A percentile compares a stretch with the other conserved stretches of the same genome.
Evolutionary conservation across 169 alveolate genomes (phyloP).

Genomic region (Perkinsus olseni): DNA sequence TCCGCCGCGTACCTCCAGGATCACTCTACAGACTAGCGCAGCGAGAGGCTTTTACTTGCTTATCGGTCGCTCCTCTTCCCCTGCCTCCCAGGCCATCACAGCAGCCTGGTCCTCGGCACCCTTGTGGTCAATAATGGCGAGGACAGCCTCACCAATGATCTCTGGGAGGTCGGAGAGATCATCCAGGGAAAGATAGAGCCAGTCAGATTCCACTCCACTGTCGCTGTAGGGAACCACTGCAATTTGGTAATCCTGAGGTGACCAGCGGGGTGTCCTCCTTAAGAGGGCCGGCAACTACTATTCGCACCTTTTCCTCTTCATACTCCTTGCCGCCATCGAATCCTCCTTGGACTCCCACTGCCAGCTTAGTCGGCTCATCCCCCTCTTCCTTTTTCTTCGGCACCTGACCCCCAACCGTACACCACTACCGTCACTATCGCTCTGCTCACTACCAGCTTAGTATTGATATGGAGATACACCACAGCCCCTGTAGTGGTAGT

Average conservation of each 20-base stretch:
- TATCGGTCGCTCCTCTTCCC: not conserved
- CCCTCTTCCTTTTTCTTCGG: not conserved
- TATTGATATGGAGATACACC: not conserved
- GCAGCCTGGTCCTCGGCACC: not conserved
- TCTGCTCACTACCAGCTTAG: not conserved
- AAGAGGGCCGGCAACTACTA: too few species aligned
- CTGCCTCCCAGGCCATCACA: not conserved
- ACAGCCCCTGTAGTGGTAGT: not conserved
- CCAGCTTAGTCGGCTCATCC: constrained; percentile 25
- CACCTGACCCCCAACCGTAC: not conserved
- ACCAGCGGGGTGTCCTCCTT: not conserved
- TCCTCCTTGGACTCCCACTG: constrained; percentile 33
- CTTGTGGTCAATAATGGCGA: not conserved
- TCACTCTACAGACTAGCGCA: too few species aligned
- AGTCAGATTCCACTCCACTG: not conserved
- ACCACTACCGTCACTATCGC: not conserved
- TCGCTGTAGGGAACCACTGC: not conserved
- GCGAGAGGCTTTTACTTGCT: not conserved
- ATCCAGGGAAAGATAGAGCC: not conserved
- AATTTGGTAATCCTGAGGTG: not conserved
- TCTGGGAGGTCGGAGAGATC: not conserved
- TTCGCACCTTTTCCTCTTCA: not conserved
- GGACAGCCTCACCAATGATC: not conserved
- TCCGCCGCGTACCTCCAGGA: not conserved
- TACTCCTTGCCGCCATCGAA: constrained; percentile 17